A percentile compares a stretch with the other conserved stretches of the same genome.
Evolutionary conservation across 1,284 basidiomycete genomes (phyloP).

Genomic region (Entoloma clypeatum): DNA sequence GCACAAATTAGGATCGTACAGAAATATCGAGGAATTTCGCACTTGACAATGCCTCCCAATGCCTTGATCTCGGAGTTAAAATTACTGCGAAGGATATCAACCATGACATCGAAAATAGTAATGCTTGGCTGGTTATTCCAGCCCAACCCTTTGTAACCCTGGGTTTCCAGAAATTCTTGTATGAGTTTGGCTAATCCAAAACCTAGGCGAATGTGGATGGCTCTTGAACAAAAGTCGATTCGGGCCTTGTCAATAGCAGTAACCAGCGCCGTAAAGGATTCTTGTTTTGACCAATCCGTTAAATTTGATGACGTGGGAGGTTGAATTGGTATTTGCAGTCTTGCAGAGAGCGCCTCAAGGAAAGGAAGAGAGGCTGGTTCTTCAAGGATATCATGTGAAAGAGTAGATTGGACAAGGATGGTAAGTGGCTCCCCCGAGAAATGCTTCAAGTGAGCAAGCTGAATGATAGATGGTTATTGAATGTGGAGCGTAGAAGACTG

Average conservation of each 20-base stretch:
- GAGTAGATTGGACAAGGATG: slow-evolving; percentile 36
- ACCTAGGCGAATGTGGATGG: slow-evolving; percentile 41
- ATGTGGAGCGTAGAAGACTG: not conserved
- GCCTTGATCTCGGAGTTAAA: slow-evolving; percentile 39
- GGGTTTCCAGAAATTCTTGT: slow-evolving; percentile 37
- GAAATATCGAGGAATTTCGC: slow-evolving; percentile 15
- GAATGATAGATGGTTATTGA: slow-evolving; percentile 1
- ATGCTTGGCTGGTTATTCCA: slow-evolving; percentile 18
- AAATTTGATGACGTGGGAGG: slow-evolving; percentile 13
- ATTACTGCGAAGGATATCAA: slow-evolving; percentile 37
- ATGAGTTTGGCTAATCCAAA: slow-evolving; percentile 44
- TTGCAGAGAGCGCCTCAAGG: slow-evolving; percentile 38
- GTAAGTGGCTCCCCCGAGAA: slow-evolving; percentile 56
- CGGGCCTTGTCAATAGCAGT: slow-evolving; percentile 37
- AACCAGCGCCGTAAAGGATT: slow-evolving; percentile 29
- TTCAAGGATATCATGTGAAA: slow-evolving; percentile 20
- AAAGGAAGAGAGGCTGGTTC: slow-evolving; percentile 34
- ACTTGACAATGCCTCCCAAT: slow-evolving; percentile 47
- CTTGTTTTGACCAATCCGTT: slow-evolving; percentile 18
- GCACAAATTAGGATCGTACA: not conserved
- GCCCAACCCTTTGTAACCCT: slow-evolving; percentile 38
- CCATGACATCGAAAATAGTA: slow-evolving; percentile 26
- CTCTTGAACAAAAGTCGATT: slow-evolving; percentile 29
- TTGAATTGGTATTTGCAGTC: slow-evolving; percentile 25
- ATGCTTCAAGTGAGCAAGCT: slow-evolving; percentile 67